These are phyloP conservation scores for Lodderomyces beijingensis DNA, from an alignment of 1,139 yeast genomes.

Conservation along the genomic window DNA sequence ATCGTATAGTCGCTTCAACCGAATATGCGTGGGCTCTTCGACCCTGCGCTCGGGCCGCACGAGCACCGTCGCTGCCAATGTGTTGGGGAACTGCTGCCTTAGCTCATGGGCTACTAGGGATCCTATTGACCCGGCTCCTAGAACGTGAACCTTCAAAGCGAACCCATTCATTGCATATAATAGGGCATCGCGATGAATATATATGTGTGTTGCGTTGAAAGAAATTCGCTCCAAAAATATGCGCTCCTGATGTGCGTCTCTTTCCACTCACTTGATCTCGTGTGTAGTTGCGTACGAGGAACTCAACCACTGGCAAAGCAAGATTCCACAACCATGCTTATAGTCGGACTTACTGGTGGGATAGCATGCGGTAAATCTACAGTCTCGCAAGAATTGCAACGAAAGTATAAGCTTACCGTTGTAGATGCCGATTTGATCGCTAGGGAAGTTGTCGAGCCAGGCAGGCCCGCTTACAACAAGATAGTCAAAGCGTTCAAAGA, in stretches of 20 bases:
- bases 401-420: constrained; percentile 51
- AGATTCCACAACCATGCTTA: too few relatives aligned
- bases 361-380: constrained; percentile 96
- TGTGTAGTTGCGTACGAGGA: too few relatives aligned
- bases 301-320: too few relatives aligned
- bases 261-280: too few relatives aligned
- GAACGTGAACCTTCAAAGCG: constrained; percentile 24
- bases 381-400: constrained; percentile 58
- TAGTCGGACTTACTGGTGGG: constrained; percentile 94
- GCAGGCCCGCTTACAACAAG: constrained; percentile 60
- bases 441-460: constrained; percentile 78
- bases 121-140: constrained; percentile 48
- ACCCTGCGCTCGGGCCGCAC: constrained; percentile 2
- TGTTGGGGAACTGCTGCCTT: constrained; percentile 21
- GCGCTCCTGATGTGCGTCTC: too few relatives aligned
- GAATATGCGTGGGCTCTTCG: constrained; percentile 21
- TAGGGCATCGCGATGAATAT: too few relatives aligned
- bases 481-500: constrained; percentile 60
- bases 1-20: constrained; percentile 15
- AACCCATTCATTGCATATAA: too few relatives aligned
- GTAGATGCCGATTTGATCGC: constrained; percentile 93
- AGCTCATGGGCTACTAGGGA: constrained; percentile 37
- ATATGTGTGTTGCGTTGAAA: too few relatives aligned
- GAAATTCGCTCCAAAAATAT: too few relatives aligned
- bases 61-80: constrained; percentile 5